phyloP scores from a whole-genome alignment of 169 alveolate genomes.

The Sarcocystis neurona region DNA sequence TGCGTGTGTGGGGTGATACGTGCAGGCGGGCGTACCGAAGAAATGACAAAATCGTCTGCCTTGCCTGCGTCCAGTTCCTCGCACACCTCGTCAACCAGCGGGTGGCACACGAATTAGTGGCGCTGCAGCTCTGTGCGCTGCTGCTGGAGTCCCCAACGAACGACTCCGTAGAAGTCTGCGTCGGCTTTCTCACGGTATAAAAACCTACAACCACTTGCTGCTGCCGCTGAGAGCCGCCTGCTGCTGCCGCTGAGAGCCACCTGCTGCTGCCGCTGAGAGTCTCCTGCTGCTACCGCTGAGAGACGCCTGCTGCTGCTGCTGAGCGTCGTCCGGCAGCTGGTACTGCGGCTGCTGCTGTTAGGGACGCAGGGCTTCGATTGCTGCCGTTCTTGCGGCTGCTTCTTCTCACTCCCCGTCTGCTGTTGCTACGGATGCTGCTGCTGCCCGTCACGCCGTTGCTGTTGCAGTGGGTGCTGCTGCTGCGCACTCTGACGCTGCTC shows the following conservation, averaged over 20 bases:
- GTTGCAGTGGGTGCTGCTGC: no score
- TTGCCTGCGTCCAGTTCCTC: slow-evolving; percentile 92
- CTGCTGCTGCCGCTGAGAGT: background rate
- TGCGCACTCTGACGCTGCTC: no score
- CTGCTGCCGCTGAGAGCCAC: background rate
- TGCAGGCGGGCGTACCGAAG: slow-evolving; percentile 87
- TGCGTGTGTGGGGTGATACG: background rate
- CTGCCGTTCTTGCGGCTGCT: no score
- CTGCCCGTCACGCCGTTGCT: no score
- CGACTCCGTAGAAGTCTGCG: slow-evolving; percentile 96
- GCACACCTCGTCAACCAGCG: slow-evolving; percentile 93
- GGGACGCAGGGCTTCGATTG: no score
- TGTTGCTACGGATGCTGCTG: no score
- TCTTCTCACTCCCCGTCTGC: no score
- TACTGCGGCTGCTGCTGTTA: no score
- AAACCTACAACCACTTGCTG: background rate
- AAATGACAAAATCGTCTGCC: slow-evolving; percentile 93
- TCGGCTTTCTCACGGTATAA: slow-evolving; percentile 63
- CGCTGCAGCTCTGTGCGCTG: slow-evolving; percentile 91
- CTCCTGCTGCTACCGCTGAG: background rate
- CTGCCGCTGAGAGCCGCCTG: background rate
- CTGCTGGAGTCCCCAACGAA: slow-evolving; percentile 94
- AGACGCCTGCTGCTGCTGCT: no score
- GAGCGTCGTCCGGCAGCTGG: no score
- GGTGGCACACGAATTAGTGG: slow-evolving; percentile 92